Conservation (phyloP, 371 early-diverging fungal species). For the Dipsacomyces acuminosporus region DNA sequence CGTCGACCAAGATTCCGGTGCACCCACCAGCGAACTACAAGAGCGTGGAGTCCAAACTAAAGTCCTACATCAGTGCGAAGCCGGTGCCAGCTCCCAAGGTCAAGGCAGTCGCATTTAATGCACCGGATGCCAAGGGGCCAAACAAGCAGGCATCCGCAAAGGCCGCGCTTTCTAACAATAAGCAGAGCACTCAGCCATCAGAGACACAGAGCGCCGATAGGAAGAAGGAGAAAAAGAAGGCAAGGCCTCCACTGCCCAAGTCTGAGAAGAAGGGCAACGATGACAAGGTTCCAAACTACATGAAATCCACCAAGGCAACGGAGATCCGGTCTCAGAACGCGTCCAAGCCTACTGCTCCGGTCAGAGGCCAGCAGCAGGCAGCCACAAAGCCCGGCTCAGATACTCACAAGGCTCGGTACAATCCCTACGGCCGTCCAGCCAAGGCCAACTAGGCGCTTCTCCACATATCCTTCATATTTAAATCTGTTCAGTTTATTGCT, state of each 20-base stretch:
- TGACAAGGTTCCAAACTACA: constrained; percentile 26
- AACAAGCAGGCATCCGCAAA: background rate
- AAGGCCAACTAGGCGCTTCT: constrained; percentile 6
- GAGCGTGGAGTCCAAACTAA: constrained; percentile 38
- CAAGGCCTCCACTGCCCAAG: too few species aligned
- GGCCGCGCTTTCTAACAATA: too few species aligned
- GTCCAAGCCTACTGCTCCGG: background rate
- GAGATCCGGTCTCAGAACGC: constrained; percentile 21
- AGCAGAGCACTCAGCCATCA: background rate
- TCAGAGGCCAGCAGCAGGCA: background rate
- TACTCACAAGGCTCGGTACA: constrained; percentile 14
- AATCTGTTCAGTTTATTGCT: too few species aligned
- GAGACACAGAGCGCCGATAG: constrained; percentile 1
- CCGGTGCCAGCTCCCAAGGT: constrained; percentile 15
- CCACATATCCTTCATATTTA: too few species aligned
- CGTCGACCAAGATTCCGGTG: background rate
- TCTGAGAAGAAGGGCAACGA: background rate
- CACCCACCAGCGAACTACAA: constrained; percentile 14
- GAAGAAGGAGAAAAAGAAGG: constrained; percentile 1
- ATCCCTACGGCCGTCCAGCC: constrained; percentile 21
- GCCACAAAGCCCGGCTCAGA: background rate
- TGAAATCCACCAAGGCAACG: constrained; percentile 31
- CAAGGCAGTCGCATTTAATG: constrained; percentile 13
- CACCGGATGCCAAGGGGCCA: constrained; percentile 1
- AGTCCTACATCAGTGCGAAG: constrained; percentile 34